phyloP scores from a whole-genome alignment of 2,329 filamentous ascomycete genomes.

The Aaosphaeria pasadenensis region DNA sequence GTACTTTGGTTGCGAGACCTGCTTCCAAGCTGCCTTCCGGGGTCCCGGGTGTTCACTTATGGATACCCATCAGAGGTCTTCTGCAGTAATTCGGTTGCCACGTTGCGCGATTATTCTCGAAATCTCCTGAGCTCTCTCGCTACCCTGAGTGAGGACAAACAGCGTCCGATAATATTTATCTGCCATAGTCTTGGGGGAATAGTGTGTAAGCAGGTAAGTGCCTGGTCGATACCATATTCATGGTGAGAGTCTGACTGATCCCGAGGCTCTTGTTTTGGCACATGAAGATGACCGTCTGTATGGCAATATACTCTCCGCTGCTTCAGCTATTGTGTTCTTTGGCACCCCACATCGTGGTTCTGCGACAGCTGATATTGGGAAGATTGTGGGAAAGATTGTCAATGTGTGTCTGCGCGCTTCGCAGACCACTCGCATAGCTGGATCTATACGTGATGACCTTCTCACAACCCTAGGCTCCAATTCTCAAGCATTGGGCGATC shows the following conservation, averaged over 20 bases:
- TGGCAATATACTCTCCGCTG: slow-evolving; percentile 11
- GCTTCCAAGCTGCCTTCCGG: slow-evolving; percentile 24
- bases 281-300: slow-evolving; percentile 10
- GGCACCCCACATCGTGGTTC: slow-evolving; percentile 17
- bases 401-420: slow-evolving; percentile 10
- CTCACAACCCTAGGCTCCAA: slow-evolving; percentile 9
- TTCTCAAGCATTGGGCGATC: slow-evolving; percentile 7
- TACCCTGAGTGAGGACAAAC: slow-evolving; percentile 4
- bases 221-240: not conserved
- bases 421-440: slow-evolving; percentile 8
- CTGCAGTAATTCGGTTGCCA: slow-evolving; percentile 14
- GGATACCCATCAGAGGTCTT: slow-evolving; percentile 19
- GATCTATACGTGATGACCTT: slow-evolving; percentile 12
- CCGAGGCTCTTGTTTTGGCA: slow-evolving; percentile 16
- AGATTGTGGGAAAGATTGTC: slow-evolving; percentile 10
- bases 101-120: slow-evolving; percentile 12
- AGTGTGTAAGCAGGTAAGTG: slow-evolving; percentile 19
- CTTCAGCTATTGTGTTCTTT: slow-evolving; percentile 14
- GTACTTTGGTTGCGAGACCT: slow-evolving; percentile 38
- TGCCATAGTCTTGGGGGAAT: slow-evolving; percentile 21
- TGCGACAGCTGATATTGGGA: slow-evolving; percentile 11
- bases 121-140: slow-evolving; percentile 11
- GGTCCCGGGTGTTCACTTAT: slow-evolving; percentile 18
- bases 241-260: slow-evolving; percentile 5
- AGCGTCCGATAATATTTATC: slow-evolving; percentile 17